Evolutionary conservation across 306 rosid genomes (phyloP).

Genomic region (Morella rubra): DNA sequence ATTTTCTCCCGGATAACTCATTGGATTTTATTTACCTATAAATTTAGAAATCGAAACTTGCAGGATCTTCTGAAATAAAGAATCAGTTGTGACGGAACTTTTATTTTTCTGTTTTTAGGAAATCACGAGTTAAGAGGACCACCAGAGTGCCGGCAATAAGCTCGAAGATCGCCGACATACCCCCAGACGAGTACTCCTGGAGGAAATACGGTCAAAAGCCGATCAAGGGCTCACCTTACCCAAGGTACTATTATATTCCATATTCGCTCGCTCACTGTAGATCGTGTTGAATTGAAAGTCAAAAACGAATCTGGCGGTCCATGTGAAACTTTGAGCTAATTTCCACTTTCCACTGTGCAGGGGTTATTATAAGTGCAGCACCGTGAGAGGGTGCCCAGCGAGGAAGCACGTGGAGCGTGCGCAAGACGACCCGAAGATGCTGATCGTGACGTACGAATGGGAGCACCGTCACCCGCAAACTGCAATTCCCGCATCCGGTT

Average conservation of each 20-base stretch:
- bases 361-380: conserved; percentile 86
- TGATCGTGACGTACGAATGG: conserved; percentile 84
- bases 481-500: background rate
- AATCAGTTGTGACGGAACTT: background rate
- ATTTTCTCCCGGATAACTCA: too few species aligned
- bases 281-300: background rate
- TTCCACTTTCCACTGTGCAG: conserved; percentile 25
- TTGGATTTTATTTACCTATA: background rate
- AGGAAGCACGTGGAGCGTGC: conserved; percentile 95
- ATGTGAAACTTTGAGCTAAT: background rate
- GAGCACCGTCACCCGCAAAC: conserved; percentile 60
- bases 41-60: background rate
- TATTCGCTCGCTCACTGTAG: background rate
- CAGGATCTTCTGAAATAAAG: background rate
- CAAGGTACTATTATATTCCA: background rate
- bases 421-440: conserved; percentile 73
- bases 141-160: conserved; percentile 1
- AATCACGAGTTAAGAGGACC: background rate
- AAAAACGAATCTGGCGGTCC: background rate
- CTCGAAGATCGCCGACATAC: background rate
- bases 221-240: conserved; percentile 17
- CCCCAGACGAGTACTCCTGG: conserved; percentile 1
- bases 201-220: conserved; percentile 18
- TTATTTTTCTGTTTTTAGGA: background rate
- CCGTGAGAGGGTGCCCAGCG: conserved; percentile 82